These are phyloP conservation scores for Colletotrichum karsti DNA, from an alignment of 2,329 filamentous ascomycete genomes.

Conservation along the genomic window DNA sequence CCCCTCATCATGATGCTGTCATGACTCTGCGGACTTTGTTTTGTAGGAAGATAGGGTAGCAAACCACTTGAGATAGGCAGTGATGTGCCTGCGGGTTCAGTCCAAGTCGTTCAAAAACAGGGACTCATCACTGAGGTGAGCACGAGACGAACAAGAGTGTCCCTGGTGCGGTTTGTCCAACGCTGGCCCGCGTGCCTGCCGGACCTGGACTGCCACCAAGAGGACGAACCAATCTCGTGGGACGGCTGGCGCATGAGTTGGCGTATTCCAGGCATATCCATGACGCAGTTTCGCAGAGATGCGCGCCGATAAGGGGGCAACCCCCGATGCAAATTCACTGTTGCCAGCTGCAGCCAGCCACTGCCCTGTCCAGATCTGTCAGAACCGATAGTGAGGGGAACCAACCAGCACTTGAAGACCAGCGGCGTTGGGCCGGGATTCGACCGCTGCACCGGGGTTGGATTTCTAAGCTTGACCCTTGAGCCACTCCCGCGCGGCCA, in stretches of 20 bases:
- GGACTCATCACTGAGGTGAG: not conserved
- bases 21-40: not conserved
- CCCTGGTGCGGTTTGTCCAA: not conserved
- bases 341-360: not conserved
- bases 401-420: too few species aligned
- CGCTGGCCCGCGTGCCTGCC: constrained; percentile 16
- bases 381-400: not conserved
- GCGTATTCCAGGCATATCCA: constrained; percentile 23
- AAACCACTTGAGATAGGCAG: not conserved
- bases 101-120: not conserved
- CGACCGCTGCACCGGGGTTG: not conserved
- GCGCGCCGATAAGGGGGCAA: constrained; percentile 17
- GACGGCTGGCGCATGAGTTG: constrained; percentile 14
- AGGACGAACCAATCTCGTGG: constrained; percentile 25
- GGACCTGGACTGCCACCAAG: constrained; percentile 1
- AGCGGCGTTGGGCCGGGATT: not conserved
- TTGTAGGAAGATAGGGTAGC: not conserved
- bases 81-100: not conserved
- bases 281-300: constrained; percentile 24
- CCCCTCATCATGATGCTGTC: constrained; percentile 12
- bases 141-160: constrained; percentile 1
- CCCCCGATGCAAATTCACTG: not conserved
- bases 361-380: constrained; percentile 14
- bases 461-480: constrained; percentile 22
- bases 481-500: constrained; percentile 18